A percentile compares a stretch with the other conserved stretches of the same genome.
Conservation (phyloP, 495 filamentous ascomycete genomes). For the Xylaria telfairii region DNA sequence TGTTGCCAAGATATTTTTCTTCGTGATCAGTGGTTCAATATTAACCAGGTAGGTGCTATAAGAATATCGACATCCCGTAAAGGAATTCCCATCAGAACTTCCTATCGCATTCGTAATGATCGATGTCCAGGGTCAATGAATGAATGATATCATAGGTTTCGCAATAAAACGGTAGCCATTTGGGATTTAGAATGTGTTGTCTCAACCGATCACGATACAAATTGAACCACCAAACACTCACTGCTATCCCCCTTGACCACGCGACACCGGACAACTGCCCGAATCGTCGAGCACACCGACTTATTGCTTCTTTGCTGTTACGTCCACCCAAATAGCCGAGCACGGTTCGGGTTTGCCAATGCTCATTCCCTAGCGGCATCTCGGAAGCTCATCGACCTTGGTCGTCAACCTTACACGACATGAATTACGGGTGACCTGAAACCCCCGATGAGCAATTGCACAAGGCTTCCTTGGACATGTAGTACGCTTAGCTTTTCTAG, state of each 20-base stretch:
- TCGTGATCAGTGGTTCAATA: background rate
- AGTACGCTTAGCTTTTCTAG: background rate
- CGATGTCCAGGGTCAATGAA: background rate
- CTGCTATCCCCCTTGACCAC: background rate
- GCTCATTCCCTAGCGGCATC: background rate
- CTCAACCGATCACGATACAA: background rate
- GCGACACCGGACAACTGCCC: conserved; percentile 3
- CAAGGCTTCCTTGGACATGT: background rate
- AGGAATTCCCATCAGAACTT: background rate
- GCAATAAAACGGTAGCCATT: background rate
- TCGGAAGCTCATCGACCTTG: conserved; percentile 9
- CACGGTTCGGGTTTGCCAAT: background rate
- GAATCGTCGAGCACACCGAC: background rate
- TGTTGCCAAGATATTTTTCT: conserved; percentile 1
- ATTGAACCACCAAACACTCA: background rate
- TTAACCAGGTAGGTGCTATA: background rate
- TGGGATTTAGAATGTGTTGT: background rate
- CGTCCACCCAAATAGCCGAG: conserved; percentile 14
- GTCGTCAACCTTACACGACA: conserved; percentile 2
- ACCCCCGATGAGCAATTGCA: background rate
- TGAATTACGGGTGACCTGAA: background rate
- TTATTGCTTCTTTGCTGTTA: conserved; percentile 1
- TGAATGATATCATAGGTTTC: background rate
- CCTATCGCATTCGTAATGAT: conserved; percentile 1
- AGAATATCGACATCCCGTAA: background rate